Evolutionary conservation across 129 eudicot species (phyloP).

Genomic region (Ambrosia artemisiifolia): DNA sequence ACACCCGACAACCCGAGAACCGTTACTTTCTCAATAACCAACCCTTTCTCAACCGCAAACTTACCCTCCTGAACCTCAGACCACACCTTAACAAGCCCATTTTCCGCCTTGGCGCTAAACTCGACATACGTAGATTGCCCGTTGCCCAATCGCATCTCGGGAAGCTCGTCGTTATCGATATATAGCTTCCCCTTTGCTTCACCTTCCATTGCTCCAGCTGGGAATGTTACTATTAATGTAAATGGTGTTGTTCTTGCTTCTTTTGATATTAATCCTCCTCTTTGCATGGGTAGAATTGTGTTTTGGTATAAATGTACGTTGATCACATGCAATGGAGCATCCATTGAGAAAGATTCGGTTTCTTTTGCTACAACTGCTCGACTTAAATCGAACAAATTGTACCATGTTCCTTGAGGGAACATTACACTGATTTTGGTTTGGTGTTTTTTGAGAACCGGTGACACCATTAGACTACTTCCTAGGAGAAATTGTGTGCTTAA

Average conservation of each 20-base stretch:
- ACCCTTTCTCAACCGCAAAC: constrained; percentile 66
- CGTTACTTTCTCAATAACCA: constrained; percentile 62
- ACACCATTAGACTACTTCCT: constrained; percentile 84
- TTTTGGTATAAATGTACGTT: constrained; percentile 84
- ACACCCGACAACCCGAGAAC: constrained; percentile 64
- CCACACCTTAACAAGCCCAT: constrained; percentile 67
- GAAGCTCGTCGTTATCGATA: constrained; percentile 86
- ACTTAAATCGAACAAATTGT: constrained; percentile 68
- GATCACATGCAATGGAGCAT: constrained; percentile 78
- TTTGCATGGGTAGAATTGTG: constrained; percentile 86
- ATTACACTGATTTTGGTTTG: constrained; percentile 60
- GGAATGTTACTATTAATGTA: constrained; percentile 68
- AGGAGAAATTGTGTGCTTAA: constrained; percentile 82
- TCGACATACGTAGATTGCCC: constrained; percentile 65
- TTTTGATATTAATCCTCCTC: constrained; percentile 69
- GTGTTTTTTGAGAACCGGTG: constrained; percentile 80
- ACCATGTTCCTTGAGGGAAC: constrained; percentile 90
- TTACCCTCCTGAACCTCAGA: constrained; percentile 71
- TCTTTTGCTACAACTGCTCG: constrained; percentile 47
- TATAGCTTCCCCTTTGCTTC: constrained; percentile 69
- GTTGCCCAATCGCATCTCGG: constrained; percentile 82
- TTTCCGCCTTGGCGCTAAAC: constrained; percentile 49
- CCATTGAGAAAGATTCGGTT: constrained; percentile 48
- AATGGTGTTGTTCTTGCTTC: constrained; percentile 87
- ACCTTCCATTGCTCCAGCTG: constrained; percentile 53